Base-by-base conservation (phyloP, 352 stramenopile species). In the Phytophthora pseudosyringae region DNA sequence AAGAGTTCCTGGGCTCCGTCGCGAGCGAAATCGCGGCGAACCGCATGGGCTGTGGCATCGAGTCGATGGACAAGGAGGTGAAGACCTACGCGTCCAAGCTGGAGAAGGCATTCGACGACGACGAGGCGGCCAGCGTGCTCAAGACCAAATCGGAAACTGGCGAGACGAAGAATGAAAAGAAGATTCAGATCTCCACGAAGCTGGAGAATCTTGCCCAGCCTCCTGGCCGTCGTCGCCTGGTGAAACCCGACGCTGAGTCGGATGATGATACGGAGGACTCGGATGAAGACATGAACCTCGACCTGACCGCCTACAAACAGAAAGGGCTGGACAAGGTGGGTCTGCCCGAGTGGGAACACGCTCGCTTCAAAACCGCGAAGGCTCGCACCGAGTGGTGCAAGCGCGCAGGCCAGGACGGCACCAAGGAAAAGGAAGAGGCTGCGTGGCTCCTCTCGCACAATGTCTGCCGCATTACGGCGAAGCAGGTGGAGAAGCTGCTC, bases 391-490 rank as follows among this genome's bases (percentile, higher is more conserved):
- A 83, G 54, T 95, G 87, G 87, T 71, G 67, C 41, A 75, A 85
- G 13, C 71, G 74, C 36, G 87, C 84, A 0, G 75, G 60, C 1
- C 57, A 86, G 8, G 71, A 78, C 4, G 86, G 86, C 0, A 83
- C 75, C 0, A 45, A 60, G 3, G 87, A 92, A 46, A 81, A 89
- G 43, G 80, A 93, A 48, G 85, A 95, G 59, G 85, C 81, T 1
- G 83, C 85, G 18, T 92, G 85, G 80, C 54, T 95, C 47, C 64
- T 95, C 3, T 88, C 86, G 48, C 90, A 97, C 81, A 98, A 98
- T 55, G 91, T 91, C 53, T 98, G 90, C 55, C 93, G 95, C 25
- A 86, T 98, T 48, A 98, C 94, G 11, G 46, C 52, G 10, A 67
- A 78, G 43, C 89, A 96, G 59, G 70, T 95, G 6, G 83, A 93